phyloP scores from a whole-genome alignment of 2,329 filamentous ascomycete species.

The Sarocladiaceae sp. region DNA sequence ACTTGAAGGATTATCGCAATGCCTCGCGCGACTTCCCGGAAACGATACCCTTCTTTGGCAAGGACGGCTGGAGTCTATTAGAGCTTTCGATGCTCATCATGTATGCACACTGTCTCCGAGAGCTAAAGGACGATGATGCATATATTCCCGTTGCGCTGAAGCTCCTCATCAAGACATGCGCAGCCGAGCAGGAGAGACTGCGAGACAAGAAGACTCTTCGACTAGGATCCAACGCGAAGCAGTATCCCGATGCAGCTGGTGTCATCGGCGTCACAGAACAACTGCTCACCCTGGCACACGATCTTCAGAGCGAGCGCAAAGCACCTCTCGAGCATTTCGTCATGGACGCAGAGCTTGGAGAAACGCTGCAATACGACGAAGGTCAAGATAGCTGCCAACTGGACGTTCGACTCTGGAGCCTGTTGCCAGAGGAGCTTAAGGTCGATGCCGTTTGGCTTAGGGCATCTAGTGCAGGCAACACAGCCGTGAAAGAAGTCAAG shows the following conservation, averaged over 20 bases:
- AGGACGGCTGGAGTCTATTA: slow-evolving; percentile 69
- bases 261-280: slow-evolving; percentile 41
- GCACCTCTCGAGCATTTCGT: slow-evolving; percentile 72
- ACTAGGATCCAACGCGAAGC: slow-evolving; percentile 8
- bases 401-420: slow-evolving; percentile 59
- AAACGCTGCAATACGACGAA: slow-evolving; percentile 61
- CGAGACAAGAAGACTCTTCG: slow-evolving; percentile 25
- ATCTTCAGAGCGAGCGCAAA: slow-evolving; percentile 51
- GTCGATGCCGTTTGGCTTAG: slow-evolving; percentile 60
- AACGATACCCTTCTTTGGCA: slow-evolving; percentile 72
- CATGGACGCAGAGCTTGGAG: slow-evolving; percentile 59
- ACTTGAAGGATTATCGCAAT: slow-evolving; percentile 63
- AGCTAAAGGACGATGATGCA: slow-evolving; percentile 69
- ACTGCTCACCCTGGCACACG: slow-evolving; percentile 40
- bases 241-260: slow-evolving; percentile 24
- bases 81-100: slow-evolving; percentile 81
- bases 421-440: slow-evolving; percentile 64
- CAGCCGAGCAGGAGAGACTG: slow-evolving; percentile 44
- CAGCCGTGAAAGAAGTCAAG: slow-evolving; percentile 53
- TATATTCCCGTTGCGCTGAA: slow-evolving; percentile 72
- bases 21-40: slow-evolving; percentile 74
- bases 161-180: slow-evolving; percentile 62
- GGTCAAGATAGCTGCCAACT: slow-evolving; percentile 71
- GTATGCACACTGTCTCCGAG: slow-evolving; percentile 75
- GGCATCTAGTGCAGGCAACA: slow-evolving; percentile 49